Base-by-base conservation (phyloP, 2,329 filamentous ascomycete species). In the Neodidymelliopsis sp. region DNA sequence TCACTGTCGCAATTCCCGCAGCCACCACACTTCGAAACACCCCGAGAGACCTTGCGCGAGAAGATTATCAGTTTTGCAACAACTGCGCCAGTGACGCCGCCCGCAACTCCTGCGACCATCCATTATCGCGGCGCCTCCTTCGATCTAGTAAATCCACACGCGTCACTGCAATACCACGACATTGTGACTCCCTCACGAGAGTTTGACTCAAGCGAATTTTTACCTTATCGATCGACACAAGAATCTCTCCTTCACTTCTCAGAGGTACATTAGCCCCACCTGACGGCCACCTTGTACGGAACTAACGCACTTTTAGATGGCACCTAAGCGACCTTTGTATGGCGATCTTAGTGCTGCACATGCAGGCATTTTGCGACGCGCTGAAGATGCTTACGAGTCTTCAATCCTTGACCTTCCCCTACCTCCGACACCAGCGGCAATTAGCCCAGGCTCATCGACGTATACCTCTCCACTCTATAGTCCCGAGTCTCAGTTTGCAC, bases 51-150 rank as follows among this genome's bases (percentile, higher is more conserved):
- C 4, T 15, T 45, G n/a, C 40, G 47, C n/a, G 47, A 50, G 25
- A 45, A 41, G 25, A 38, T 62, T 20, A 53, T 49, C 18, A 62
- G 54, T 37, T 69, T 66, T 29, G 42, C 60, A 23, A 59, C 65
- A 11, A 56, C 63, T 13, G 63, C 64, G 11, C 69, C 66, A 2
- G 67, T 49, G 11, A 73, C 69, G 4, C 70, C 70, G 16, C 71
- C 72, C 4, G 63, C 66, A 22, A 73, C 71, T 4, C 71, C 72
- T 34, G 71, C 71, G 11, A 66, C 67, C 15, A 59, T 74, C 13
- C 71, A 74, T 47, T 74, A 73, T 47, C 68, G 71, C 18, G 72
- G 72, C 34, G 57, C 71, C 3, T 74, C 72, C 12, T 74, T 74
- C 40, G 70, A 74, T 44, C 45, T 74, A 10, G 64, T 74, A 15